A percentile compares a stretch with the other conserved stretches of the same genome.
These are phyloP conservation scores for Trypanosoma brucei DNA, from an alignment of 208 protist genomes.

Conservation along the genomic window DNA sequence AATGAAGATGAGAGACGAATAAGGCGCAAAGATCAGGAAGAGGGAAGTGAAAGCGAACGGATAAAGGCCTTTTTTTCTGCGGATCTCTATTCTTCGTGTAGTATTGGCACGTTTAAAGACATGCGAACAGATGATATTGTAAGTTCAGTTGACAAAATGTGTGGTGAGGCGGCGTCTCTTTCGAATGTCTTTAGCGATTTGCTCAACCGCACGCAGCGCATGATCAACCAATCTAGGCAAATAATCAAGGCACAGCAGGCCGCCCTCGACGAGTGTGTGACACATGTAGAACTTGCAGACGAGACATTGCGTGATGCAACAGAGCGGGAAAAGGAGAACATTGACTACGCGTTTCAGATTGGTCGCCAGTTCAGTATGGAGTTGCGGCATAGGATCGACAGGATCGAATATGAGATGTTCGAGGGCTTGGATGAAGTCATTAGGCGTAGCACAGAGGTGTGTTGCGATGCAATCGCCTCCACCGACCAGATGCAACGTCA, in stretches of 20 bases:
- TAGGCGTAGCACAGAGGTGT: constrained; percentile 41
- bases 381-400: constrained; percentile 54
- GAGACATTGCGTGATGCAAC: constrained; percentile 41
- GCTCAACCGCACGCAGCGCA: constrained; percentile 31
- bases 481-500: constrained; percentile 32
- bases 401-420: constrained; percentile 40
- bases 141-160: constrained; percentile 5
- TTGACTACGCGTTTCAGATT: constrained; percentile 32
- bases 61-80: constrained; percentile 12
- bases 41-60: constrained; percentile 7
- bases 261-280: constrained; percentile 45
- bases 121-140: background rate
- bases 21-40: background rate
- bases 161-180: constrained; percentile 6
- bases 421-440: constrained; percentile 38
- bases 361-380: constrained; percentile 42
- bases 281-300: constrained; percentile 62
- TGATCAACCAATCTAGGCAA: constrained; percentile 23
- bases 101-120: background rate
- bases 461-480: constrained; percentile 43
- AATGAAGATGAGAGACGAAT: constrained; percentile 1
- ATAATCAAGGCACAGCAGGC: constrained; percentile 41
- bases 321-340: constrained; percentile 26
- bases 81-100: background rate
- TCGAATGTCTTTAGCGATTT: constrained; percentile 28